Base-by-base conservation (phyloP, 352 stramenopile genomes). In the Sclerospora graminicola region DNA sequence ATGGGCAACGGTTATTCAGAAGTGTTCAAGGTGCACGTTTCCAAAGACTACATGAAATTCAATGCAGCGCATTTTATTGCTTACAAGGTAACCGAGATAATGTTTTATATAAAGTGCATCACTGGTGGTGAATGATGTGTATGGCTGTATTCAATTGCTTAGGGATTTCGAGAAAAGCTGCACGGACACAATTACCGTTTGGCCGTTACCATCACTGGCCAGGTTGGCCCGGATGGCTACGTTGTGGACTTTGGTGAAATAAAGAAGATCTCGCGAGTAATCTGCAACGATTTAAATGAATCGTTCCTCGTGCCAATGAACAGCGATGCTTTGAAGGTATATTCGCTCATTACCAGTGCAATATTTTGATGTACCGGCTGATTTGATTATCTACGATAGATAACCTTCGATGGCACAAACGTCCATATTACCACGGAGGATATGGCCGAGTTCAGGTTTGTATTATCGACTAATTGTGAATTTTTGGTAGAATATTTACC, bases 141-240 rank as follows among this genome's bases (percentile, higher is more conserved):
- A 15, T 50, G 9, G 5, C 5, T 59, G 32, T 10, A 15, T 42
- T 39, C 21, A n/a, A 1, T 11, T 19, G 8, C 54, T 18, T n/a
- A 87, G 72, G 84, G 84, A 15, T 99, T 97, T 66, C 82, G 95
- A 8, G 95, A 99, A 63, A 85, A 94, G 34, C 59, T 99, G 5
- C 95, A 99, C 48, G 95, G 95, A 41, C 95, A 99, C 71, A 98
- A 98, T 63, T 99, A 99, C 68, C 81, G 67, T 5, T 78, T 97
- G n/a, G 84, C 76, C 4, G 86, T 98, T 13, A 93, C 81, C 14
- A 86, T 95, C 40, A 89, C 75, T 1, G 87, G 79, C 18, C 54
- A 64, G 26, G 76, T 98, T 41, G 84, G 87, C 1, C 37, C 57
- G 6, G 95, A 98, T 63, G 95, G 95, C 45, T 98, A 98, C 53